Evolutionary conservation across 768 basidiomycete genomes (phyloP).

Genomic region (Lactarius indigo): DNA sequence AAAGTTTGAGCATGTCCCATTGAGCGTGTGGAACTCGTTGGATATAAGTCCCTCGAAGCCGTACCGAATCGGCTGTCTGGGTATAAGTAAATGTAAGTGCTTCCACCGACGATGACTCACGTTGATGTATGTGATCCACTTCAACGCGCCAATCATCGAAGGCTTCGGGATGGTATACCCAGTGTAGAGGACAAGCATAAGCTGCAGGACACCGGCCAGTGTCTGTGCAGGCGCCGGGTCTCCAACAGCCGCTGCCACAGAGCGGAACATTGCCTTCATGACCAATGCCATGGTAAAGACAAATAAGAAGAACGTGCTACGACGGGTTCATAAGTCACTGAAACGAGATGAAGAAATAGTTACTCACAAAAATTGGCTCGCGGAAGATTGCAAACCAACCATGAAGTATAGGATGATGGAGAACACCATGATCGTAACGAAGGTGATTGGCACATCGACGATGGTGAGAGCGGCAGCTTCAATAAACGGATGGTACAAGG

Average conservation of each 20-base stretch:
- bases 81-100: constrained; percentile 25
- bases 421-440: constrained; percentile 46
- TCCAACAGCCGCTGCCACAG: constrained; percentile 56
- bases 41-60: constrained; percentile 72
- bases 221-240: constrained; percentile 61
- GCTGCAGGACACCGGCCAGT: constrained; percentile 47
- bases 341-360: not conserved
- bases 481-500: constrained; percentile 58
- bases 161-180: constrained; percentile 60
- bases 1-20: constrained; percentile 56
- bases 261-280: constrained; percentile 77
- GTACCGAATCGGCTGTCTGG: constrained; percentile 57
- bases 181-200: constrained; percentile 54
- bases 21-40: constrained; percentile 76
- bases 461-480: constrained; percentile 55
- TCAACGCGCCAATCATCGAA: constrained; percentile 63
- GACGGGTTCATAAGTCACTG: constrained; percentile 1
- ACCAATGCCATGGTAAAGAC: constrained; percentile 54
- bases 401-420: constrained; percentile 59
- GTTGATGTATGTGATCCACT: constrained; percentile 65
- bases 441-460: constrained; percentile 58
- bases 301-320: constrained; percentile 57
- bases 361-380: constrained; percentile 64
- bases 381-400: constrained; percentile 51
- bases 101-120: constrained; percentile 33